phyloP scores from a whole-genome alignment of 306 rosid genomes.

The Acacia confusa region DNA sequence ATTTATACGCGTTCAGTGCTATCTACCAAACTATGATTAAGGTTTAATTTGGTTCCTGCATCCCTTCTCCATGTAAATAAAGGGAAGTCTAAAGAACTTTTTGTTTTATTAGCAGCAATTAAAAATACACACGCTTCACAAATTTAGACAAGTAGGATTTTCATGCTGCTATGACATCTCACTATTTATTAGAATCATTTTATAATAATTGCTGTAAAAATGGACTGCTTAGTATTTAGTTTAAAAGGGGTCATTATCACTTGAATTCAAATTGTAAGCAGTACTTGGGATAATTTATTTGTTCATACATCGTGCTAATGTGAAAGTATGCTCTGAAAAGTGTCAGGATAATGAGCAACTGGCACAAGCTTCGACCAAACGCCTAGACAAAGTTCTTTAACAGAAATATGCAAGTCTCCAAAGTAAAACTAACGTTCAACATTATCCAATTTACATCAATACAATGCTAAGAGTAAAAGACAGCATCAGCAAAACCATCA shows the following conservation, averaged over 20 bases:
- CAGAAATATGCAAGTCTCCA: conserved; percentile 20
- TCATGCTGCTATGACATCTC: no score
- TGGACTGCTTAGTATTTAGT: no score
- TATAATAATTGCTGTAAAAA: not conserved
- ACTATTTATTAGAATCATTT: no score
- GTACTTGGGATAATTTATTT: not conserved
- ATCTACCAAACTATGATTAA: not conserved
- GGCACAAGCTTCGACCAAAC: conserved; percentile 25
- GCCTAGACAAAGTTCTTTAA: not conserved
- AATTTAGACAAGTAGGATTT: not conserved
- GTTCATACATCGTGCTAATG: not conserved
- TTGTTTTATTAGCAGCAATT: no score
- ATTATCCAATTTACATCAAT: conserved; percentile 51
- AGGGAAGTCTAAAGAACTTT: not conserved
- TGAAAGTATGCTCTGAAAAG: not conserved
- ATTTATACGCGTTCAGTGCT: not conserved
- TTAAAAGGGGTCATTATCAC: not conserved
- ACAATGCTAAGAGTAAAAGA: conserved; percentile 30
- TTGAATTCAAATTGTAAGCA: not conserved
- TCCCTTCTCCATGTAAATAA: not conserved
- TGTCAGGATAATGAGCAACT: no score
- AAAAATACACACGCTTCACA: no score
- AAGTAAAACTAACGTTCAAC: conserved; percentile 34
- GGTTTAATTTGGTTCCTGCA: not conserved
- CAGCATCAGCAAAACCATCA: conserved; percentile 22